Conservation (phyloP, 768 basidiomycete species). For the Candolleomyces aberdarensis region DNA sequence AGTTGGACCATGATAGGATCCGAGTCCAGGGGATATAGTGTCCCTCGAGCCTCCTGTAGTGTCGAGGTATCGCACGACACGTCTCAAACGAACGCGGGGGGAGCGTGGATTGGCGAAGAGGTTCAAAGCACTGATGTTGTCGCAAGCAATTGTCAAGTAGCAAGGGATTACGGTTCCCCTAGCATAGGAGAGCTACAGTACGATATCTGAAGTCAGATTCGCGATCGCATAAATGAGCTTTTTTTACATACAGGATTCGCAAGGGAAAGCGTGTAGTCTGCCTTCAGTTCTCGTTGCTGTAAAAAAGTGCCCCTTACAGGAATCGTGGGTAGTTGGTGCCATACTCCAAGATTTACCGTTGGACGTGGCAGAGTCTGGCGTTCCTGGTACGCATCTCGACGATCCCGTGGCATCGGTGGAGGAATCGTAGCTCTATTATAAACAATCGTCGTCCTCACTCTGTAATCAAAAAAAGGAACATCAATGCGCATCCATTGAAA, state of each 20-base stretch:
- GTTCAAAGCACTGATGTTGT: conserved; percentile 21
- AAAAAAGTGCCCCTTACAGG: not conserved
- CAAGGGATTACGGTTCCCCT: conserved; percentile 30
- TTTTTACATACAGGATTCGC: conserved; percentile 22
- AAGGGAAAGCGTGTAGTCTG: conserved; percentile 17
- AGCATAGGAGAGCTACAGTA: conserved; percentile 25
- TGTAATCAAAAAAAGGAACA: not conserved
- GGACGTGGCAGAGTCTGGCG: not conserved
- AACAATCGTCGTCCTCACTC: not conserved
- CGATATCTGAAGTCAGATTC: not conserved
- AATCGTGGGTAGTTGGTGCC: not conserved
- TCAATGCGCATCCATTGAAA: not conserved
- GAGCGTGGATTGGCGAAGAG: conserved; percentile 18
- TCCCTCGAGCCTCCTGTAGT: not conserved
- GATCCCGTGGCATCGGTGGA: not conserved
- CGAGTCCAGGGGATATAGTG: not conserved
- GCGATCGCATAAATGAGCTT: not conserved
- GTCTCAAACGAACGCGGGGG: conserved; percentile 15
- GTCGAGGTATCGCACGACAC: conserved; percentile 15
- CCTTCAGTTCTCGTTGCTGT: not conserved
- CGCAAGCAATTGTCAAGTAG: conserved; percentile 19
- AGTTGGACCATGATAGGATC: not conserved
- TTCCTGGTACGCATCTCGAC: not conserved
- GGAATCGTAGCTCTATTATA: not conserved
- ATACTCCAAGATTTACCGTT: not conserved